A percentile compares a stretch with the other conserved stretches of the same genome.
These are phyloP conservation scores for Venturia aucupariae DNA, from an alignment of 2,329 filamentous ascomycete genomes.

Conservation along the genomic window DNA sequence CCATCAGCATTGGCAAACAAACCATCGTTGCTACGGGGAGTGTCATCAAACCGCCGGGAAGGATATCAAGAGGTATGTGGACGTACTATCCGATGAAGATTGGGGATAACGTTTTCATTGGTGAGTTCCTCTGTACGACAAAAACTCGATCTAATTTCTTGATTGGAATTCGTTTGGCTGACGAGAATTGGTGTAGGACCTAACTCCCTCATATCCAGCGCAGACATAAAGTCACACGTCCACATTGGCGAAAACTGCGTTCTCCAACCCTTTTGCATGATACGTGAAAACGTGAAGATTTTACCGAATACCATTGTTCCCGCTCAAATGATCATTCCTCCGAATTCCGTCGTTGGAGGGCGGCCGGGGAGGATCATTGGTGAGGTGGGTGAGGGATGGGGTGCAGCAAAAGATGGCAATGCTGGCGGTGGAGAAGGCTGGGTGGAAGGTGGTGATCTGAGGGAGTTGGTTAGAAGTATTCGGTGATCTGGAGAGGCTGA, in stretches of 20 bases:
- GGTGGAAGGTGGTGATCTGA: constrained; percentile 42
- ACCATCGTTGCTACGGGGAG: constrained; percentile 76
- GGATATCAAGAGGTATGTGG: constrained; percentile 65
- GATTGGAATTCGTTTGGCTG: no score
- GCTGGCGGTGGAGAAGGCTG: constrained; percentile 33
- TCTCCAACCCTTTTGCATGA: constrained; percentile 77
- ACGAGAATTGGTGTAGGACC: constrained; percentile 24
- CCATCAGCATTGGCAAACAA: constrained; percentile 84
- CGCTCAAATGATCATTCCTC: constrained; percentile 82
- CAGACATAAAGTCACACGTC: constrained; percentile 75
- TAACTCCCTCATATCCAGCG: constrained; percentile 67
- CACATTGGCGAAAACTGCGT: constrained; percentile 70
- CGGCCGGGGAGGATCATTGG: constrained; percentile 38
- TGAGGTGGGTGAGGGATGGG: constrained; percentile 44
- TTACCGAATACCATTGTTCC: constrained; percentile 78
- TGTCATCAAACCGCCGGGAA: constrained; percentile 72
- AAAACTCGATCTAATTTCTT: no score
- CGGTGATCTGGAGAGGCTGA: constrained; percentile 18
- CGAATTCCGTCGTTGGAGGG: constrained; percentile 76
- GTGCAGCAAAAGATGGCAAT: constrained; percentile 29
- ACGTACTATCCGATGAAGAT: constrained; percentile 86
- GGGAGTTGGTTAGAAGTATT: constrained; percentile 39
- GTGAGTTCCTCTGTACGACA: no score
- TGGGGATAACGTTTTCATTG: constrained; percentile 89
- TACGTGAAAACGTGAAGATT: constrained; percentile 88